Conservation (phyloP, 2,329 filamentous ascomycete species). For the Curvularia verruculosa region DNA sequence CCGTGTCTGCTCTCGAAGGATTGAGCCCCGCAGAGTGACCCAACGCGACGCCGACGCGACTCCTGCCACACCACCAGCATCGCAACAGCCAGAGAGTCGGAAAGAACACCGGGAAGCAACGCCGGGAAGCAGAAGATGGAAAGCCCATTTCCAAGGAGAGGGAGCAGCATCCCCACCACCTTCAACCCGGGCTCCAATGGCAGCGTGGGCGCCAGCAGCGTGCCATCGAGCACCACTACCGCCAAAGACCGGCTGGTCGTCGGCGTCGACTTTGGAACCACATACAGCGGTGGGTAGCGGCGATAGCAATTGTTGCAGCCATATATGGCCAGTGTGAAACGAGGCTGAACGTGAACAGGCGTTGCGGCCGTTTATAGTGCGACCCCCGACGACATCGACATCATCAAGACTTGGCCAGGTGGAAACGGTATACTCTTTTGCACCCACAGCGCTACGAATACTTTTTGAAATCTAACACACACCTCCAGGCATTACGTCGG, state of each 20-base stretch:
- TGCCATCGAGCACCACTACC: slow-evolving; percentile 21
- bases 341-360: slow-evolving; percentile 47
- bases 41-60: slow-evolving; percentile 22
- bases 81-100: slow-evolving; percentile 6
- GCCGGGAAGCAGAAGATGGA: slow-evolving; percentile 26
- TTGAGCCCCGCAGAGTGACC: slow-evolving; percentile 21
- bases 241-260: slow-evolving; percentile 71
- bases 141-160: slow-evolving; percentile 28
- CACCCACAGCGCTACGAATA: neutral
- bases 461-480: slow-evolving; percentile 18
- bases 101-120: slow-evolving; percentile 5
- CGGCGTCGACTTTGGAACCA: slow-evolving; percentile 84
- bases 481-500: slow-evolving; percentile 69
- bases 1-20: slow-evolving; percentile 3
- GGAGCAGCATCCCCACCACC: slow-evolving; percentile 40
- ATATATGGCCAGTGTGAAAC: neutral
- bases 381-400: slow-evolving; percentile 79
- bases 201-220: slow-evolving; percentile 21
- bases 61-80: slow-evolving; percentile 2
- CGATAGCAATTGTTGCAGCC: neutral
- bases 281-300: slow-evolving; percentile 67
- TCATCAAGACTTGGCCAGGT: slow-evolving; percentile 82
- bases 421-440: slow-evolving; percentile 64
- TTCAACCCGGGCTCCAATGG: slow-evolving; percentile 40
- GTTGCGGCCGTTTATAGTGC: slow-evolving; percentile 76